Evolutionary conservation across 805 yeast species (phyloP), one percentile per base, ranked within the genome.

Genomic region (Starmerella bombicola): DNA sequence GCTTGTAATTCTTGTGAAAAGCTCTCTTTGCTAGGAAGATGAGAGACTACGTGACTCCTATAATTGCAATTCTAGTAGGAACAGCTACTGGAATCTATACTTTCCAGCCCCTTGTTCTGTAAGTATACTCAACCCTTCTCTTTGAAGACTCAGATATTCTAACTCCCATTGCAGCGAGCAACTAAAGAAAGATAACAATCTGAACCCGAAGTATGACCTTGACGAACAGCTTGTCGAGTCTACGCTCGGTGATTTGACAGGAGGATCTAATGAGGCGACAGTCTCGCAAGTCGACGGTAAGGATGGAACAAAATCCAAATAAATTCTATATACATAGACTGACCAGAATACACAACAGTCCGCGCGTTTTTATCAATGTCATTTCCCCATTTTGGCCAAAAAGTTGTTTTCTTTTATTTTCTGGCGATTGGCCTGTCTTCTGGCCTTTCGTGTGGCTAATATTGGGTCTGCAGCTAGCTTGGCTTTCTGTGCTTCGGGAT

Each of bases 341-440:
- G n/a, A n/a, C n/a, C n/a, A n/a, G n/a, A n/a, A n/a, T n/a, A n/a
- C n/a, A n/a, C n/a, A n/a, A n/a, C n/a, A n/a, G n/a, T n/a, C n/a
- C n/a, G n/a, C n/a, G n/a, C n/a, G n/a, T n/a, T n/a, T n/a, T n/a
- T n/a, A n/a, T 28, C 13, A 28, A 7, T 15, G n/a, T n/a, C n/a
- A 19, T 26, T 46, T 49, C 41, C 54, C 56, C 70, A 74, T 70
- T 51, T 72, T 72, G 26, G 76, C 65, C 62, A 80, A 63, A 63
- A 85, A 86, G 68, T 86, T 86, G 58, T 74, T 77, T 55, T 73
- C 71, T 62, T 83, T 85, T 56, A 84, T 82, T 50, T 66, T 69
- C 45, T 70, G 69, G 42, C 82, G 74, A 58, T 81, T 83, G 41
- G 68, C 70, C 53, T 71, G 70, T 56, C 86, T 73, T 52, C 84